Evolutionary conservation across 345 rosid genomes (phyloP), one percentile per base, ranked within the genome.

Genomic region (Syzygium aromaticum): DNA sequence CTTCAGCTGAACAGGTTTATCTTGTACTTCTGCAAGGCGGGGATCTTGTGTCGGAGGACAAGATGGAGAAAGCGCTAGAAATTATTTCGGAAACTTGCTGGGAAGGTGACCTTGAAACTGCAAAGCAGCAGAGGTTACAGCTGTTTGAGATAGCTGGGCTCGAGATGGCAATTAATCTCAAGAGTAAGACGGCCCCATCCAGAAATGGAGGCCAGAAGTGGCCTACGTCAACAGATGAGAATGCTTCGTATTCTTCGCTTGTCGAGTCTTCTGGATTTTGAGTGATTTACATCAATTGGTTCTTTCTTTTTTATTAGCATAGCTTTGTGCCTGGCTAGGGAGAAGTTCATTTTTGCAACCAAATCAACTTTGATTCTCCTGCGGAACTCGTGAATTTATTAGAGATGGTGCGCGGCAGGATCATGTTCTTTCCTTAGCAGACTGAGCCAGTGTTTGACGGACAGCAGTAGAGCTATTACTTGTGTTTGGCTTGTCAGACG

Each of bases 221-320:
- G 86, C 89, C 83, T 10, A 28, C 21, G 33, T 77, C 77, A 11
- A 85, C 90, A 3, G 99, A 98, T 90, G 99, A 98, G 89, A 94
- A 98, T 91, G 99, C 96, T 17, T 93, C 97, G 16, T 98, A 98
- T 86, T 93, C 99, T 84, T 91, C 99, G 0, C 91, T 96, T 53
- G 99, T 96, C 25, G 98, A 92, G 54, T 96, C 99, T 43, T 28
- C 94, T 85, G 99, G 99, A 52, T 96, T 98, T 85, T 95, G 91
- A 73, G 80, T 33, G 80, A 33, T 73, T 8, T 40, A 52, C 52
- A 14, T 54, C 51, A 30, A 54, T 51, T 22, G 11, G 40, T 4
- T 78, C 30, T 0, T 9, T 33, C 64, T 9, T 78, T 64, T 80
- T 46, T 85, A 4, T 23, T 30, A 16, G 23, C 16, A 43, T 17